Conservation (phyloP, 306 rosid species). For the Astragalus membranaceus region DNA sequence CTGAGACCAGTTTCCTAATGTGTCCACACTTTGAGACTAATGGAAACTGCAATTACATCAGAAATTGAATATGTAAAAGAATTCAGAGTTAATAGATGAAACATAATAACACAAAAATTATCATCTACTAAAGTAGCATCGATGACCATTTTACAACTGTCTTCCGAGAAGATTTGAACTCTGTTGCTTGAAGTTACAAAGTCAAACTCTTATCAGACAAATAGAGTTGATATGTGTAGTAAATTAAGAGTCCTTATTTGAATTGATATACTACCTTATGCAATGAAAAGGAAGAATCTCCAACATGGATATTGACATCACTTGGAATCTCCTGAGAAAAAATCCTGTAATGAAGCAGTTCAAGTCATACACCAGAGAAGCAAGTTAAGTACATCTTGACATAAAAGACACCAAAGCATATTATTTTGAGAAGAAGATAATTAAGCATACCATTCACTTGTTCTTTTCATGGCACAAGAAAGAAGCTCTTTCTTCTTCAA, state of each 20-base stretch:
- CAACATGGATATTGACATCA: slow-evolving; percentile 67
- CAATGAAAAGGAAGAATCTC: slow-evolving; percentile 70
- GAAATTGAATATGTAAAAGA: not conserved
- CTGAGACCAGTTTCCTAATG: slow-evolving; percentile 70
- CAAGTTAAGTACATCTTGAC: not conserved
- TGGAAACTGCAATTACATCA: slow-evolving; percentile 62
- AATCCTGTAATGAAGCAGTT: slow-evolving; percentile 58
- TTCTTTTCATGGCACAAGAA: slow-evolving; percentile 80
- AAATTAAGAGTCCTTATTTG: not conserved
- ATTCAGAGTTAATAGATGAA: not conserved
- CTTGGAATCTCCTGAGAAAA: slow-evolving; percentile 97
- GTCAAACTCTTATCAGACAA: not conserved
- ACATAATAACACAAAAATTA: not conserved
- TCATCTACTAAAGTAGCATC: too few species aligned
- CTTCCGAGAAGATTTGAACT: too few species aligned
- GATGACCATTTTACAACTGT: too few species aligned
- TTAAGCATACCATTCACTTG: slow-evolving; percentile 78
- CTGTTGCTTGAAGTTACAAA: too few species aligned
- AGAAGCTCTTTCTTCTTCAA: slow-evolving; percentile 75
- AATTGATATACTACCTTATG: slow-evolving; percentile 63
- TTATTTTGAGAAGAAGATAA: not conserved
- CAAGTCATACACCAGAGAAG: slow-evolving; percentile 16
- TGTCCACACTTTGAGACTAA: slow-evolving; percentile 80
- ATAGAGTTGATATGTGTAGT: not conserved
- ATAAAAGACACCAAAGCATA: not conserved